Evolutionary conservation across 345 rosid species (phyloP).

Genomic region (Syzygium aqueum): DNA sequence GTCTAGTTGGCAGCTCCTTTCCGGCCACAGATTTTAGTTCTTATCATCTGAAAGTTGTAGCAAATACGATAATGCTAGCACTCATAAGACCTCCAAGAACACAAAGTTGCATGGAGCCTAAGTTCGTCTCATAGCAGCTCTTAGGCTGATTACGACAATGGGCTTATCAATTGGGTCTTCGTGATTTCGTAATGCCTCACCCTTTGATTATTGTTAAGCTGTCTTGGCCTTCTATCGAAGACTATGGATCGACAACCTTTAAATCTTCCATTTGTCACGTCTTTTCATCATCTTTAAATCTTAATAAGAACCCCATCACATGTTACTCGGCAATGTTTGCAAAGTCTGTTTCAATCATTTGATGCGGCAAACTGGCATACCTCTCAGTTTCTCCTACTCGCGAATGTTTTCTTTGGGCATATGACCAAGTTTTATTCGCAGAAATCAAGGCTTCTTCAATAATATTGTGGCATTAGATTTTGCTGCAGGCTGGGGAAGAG

Average conservation of each 20-base stretch:
- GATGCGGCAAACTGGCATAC: not conserved
- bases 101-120: not conserved
- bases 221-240: not conserved
- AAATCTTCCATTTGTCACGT: too few relatives aligned
- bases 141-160: not conserved
- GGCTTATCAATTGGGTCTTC: not conserved
- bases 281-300: too few relatives aligned
- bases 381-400: not conserved
- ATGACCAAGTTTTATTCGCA: not conserved
- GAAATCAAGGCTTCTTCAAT: not conserved
- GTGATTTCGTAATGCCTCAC: not conserved
- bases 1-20: not conserved
- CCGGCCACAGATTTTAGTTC: not conserved
- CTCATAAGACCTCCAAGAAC: not conserved
- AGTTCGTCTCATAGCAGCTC: not conserved
- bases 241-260: not conserved
- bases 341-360: not conserved
- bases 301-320: not conserved
- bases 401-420: not conserved
- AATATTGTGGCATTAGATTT: not conserved
- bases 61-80: not conserved
- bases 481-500: constrained; percentile 77
- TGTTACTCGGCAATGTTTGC: not conserved
- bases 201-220: not conserved
- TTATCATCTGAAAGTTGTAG: not conserved